Evolutionary conservation across 495 filamentous ascomycete genomes (phyloP).

Genomic region (Penicillium waksmanii): DNA sequence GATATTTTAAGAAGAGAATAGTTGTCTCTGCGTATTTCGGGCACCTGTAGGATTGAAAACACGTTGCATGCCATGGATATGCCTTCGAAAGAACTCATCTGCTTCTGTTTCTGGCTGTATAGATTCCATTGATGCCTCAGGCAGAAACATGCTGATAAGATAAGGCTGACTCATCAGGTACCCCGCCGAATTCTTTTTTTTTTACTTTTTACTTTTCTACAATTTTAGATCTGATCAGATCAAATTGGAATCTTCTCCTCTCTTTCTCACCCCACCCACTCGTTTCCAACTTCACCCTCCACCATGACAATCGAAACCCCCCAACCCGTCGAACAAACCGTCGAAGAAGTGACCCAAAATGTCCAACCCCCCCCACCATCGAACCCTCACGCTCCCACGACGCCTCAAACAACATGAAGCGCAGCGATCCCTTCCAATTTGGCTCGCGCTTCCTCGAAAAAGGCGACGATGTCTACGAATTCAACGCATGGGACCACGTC

Average conservation of each 20-base stretch:
- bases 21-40: no score
- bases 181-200: slow-evolving; percentile 14
- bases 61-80: no score
- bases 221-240: not conserved
- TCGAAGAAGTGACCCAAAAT: slow-evolving; percentile 43
- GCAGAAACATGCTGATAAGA: not conserved
- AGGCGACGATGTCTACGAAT: slow-evolving; percentile 85
- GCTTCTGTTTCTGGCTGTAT: no score
- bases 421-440: slow-evolving; percentile 91
- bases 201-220: slow-evolving; percentile 7
- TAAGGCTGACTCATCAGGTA: slow-evolving; percentile 23
- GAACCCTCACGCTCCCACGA: slow-evolving; percentile 55
- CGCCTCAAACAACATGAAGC: slow-evolving; percentile 67
- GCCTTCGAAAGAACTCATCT: no score
- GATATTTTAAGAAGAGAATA: no score
- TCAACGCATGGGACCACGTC: slow-evolving; percentile 99
- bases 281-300: not conserved
- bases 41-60: no score
- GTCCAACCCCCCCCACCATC: slow-evolving; percentile 46
- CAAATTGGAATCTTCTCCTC: not conserved
- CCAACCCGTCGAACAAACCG: slow-evolving; percentile 12
- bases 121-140: no score
- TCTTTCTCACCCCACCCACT: slow-evolving; percentile 7
- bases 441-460: slow-evolving; percentile 83
- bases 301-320: slow-evolving; percentile 23